Evolutionary conservation across 2,329 filamentous ascomycete species (phyloP), one percentile per base, ranked within the genome.

Genomic region (Elsinoe perseae): DNA sequence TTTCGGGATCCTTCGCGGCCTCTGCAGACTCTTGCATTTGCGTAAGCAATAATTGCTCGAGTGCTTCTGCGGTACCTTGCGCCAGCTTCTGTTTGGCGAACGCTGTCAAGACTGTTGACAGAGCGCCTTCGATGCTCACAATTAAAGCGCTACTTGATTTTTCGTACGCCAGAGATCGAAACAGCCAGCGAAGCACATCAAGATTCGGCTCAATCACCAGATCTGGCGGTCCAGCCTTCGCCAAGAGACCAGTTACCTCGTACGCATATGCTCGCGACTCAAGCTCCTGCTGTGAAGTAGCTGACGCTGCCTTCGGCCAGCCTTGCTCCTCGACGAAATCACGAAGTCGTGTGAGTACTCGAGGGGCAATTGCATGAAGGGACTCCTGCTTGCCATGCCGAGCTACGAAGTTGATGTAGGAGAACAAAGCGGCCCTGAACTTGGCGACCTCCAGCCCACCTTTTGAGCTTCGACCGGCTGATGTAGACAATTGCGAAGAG

Each of bases 381-480:
- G 82, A 78, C 1, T 78, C 72, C 27, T 73, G 64, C 0, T 83
- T 79, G 6, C 85, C 87, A 63, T 89, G 83, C 28, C 86, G 82
- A 8, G 91, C 87, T 9, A 93, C 83, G 82, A 91, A 97, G 53
- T 89, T 87, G 56, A 95, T 81, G 63, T 92, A 95, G 36, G 85
- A 82, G 64, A 97, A 93, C 3, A 95, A 78, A 0, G 91, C 88
- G 44, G 83, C 85, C 61, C 90, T 82, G 8, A 96, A 79, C 68
- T 93, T 95, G 1, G 82, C 80, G 1, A 83, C 83, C 69, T 95
- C 90, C 6, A 92, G 76, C 0, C 84, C 83, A 28, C 78, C 80
- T 8, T 77, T 75, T 43, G 70, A 72, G 65, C 62, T 73, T 64
- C 69, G 67, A 69, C 50, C 21, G 10, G 53, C 18, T 18, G 38